Conservation (phyloP, 345 rosid genomes). For the Arabis hirsuta region DNA sequence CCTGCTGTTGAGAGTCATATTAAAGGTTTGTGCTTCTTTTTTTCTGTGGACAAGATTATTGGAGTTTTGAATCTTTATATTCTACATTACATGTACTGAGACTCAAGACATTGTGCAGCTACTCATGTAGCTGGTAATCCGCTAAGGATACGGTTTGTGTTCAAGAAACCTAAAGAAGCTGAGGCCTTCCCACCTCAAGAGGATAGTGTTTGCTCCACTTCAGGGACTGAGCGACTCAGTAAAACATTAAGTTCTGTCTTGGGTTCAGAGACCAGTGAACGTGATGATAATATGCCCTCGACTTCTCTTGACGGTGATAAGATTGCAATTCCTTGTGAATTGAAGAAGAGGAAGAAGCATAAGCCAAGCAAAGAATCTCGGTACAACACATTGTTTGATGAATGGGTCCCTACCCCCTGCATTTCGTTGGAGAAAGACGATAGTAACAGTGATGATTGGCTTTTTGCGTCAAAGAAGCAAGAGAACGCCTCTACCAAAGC, state of each 20-base stretch:
- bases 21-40: constrained; percentile 42
- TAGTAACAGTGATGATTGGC: constrained; percentile 62
- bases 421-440: constrained; percentile 8
- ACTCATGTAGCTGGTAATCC: constrained; percentile 50
- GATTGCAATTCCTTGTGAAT: background rate
- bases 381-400: constrained; percentile 48
- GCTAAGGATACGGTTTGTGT: constrained; percentile 53
- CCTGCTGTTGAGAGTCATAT: constrained; percentile 37
- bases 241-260: background rate
- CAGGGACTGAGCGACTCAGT: constrained; percentile 19
- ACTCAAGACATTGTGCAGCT: background rate
- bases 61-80: no score
- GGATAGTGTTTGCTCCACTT: constrained; percentile 44
- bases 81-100: background rate
- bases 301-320: background rate
- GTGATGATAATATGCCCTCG: background rate
- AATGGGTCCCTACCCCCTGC: constrained; percentile 51
- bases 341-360: constrained; percentile 24
- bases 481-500: constrained; percentile 2
- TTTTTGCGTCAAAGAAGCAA: constrained; percentile 39
- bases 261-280: background rate
- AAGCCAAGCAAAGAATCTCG: constrained; percentile 27
- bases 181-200: constrained; percentile 20
- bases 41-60: background rate
- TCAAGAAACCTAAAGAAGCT: constrained; percentile 42